Evolutionary conservation across 208 protist species (phyloP).

Genomic region (Naegleria fowleri): DNA sequence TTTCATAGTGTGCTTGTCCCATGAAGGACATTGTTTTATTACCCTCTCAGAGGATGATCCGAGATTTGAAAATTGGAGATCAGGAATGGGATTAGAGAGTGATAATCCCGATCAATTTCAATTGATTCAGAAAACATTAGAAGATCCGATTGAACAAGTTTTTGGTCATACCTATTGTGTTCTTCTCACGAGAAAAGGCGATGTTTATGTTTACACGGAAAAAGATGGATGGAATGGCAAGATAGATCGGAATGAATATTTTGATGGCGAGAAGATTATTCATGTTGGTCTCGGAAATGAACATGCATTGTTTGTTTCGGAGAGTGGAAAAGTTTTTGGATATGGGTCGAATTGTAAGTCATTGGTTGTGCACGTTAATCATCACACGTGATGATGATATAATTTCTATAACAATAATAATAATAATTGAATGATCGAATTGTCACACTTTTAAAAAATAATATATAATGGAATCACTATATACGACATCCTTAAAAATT

Average conservation of each 20-base stretch:
- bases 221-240: too few species aligned
- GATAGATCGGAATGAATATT: too few species aligned
- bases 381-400: too few species aligned
- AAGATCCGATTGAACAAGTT: not conserved
- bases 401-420: too few species aligned
- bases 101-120: not conserved
- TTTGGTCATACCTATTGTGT: not conserved
- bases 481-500: too few species aligned
- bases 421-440: too few species aligned
- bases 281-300: not conserved
- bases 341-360: not conserved
- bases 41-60: not conserved
- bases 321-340: not conserved
- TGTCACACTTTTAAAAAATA: too few species aligned
- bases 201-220: not conserved
- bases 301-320: not conserved
- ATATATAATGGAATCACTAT: too few species aligned
- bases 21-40: too few species aligned
- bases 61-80: not conserved
- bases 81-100: not conserved
- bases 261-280: not conserved
- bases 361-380: not conserved
- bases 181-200: not conserved
- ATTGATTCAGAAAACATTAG: not conserved
- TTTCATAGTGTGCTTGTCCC: too few species aligned